phyloP scores from a whole-genome alignment of 2,329 filamentous ascomycete genomes.

The Phialemoniopsis sp. region DNA sequence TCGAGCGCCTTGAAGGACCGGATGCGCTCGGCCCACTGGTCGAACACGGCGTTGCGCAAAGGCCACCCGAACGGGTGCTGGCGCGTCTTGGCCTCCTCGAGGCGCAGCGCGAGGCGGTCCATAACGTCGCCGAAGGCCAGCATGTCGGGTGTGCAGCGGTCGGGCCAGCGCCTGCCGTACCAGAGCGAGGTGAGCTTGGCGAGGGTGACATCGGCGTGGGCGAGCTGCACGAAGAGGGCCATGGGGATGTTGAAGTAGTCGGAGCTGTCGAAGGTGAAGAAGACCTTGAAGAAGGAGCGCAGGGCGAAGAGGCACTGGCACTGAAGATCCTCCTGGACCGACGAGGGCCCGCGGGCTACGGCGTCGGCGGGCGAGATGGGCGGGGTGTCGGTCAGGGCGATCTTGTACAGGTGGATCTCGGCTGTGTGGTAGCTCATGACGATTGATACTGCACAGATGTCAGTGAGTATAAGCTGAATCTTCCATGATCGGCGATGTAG shows the following conservation, averaged over 20 bases:
- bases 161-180: conserved; percentile 5
- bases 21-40: conserved; percentile 10
- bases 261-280: conserved; percentile 9
- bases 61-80: conserved; percentile 10
- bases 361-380: conserved; percentile 1
- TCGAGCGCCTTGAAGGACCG: conserved; percentile 12
- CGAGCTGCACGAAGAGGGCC: conserved; percentile 9
- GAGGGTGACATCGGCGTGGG: conserved; percentile 12
- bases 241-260: conserved; percentile 9
- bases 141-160: conserved; percentile 4
- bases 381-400: conserved; percentile 7
- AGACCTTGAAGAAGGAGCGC: conserved; percentile 9
- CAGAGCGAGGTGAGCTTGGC: conserved; percentile 13
- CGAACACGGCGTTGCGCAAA: conserved; percentile 9
- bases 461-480: too few species aligned
- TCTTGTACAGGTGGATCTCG: conserved; percentile 13
- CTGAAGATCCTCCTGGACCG: conserved; percentile 3
- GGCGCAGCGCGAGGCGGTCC: conserved; percentile 10
- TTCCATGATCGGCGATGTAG: too few species aligned
- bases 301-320: conserved; percentile 9
- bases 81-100: conserved; percentile 4
- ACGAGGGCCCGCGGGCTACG: conserved; percentile 1
- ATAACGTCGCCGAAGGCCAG: conserved; percentile 10
- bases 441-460: conserved; percentile 5
- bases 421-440: conserved; percentile 11